phyloP scores from a whole-genome alignment of 495 filamentous ascomycete genomes.

The Daldinia vernicosa region DNA sequence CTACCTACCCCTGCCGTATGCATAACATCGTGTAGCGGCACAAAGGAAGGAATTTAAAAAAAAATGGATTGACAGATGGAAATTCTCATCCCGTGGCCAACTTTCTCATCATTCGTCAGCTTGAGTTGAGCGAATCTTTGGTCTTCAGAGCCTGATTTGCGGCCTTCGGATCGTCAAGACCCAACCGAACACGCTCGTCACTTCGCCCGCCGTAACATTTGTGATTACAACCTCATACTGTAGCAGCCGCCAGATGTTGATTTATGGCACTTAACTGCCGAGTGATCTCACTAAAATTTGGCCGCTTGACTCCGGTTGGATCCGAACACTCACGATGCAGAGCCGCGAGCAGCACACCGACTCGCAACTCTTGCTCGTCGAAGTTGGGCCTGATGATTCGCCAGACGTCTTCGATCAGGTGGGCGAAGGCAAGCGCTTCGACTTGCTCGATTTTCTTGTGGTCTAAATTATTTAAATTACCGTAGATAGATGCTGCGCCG shows the following conservation, averaged over 20 bases:
- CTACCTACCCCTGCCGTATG: slow-evolving; percentile 34
- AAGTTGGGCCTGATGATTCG: slow-evolving; percentile 37
- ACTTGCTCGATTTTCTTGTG: slow-evolving; percentile 45
- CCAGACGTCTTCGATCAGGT: slow-evolving; percentile 55
- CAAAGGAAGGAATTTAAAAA: not conserved
- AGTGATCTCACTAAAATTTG: slow-evolving; percentile 35
- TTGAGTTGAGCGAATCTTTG: not conserved
- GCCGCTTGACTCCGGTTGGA: slow-evolving; percentile 23
- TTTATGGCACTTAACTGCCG: slow-evolving; percentile 37
- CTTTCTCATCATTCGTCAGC: not conserved
- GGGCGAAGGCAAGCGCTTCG: slow-evolving; percentile 57
- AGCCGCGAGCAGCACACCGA: slow-evolving; percentile 32
- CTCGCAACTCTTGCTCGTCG: slow-evolving; percentile 35
- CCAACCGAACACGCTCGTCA: slow-evolving; percentile 11
- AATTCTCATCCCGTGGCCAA: not conserved
- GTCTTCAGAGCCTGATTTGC: not conserved
- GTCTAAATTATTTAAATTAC: not conserved
- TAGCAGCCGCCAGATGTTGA: slow-evolving; percentile 20
- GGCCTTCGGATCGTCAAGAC: not conserved
- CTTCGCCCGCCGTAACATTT: slow-evolving; percentile 22
- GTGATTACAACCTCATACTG: slow-evolving; percentile 16
- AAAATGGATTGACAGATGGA: not conserved
- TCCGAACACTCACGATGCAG: slow-evolving; percentile 31
- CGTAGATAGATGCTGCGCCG: slow-evolving; percentile 57
- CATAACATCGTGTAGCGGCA: not conserved